Percentiles rank a stretch among this genome's conserved stretches.
Conservation (phyloP, 352 stramenopile species). For the Phytophthora citrophthora region DNA sequence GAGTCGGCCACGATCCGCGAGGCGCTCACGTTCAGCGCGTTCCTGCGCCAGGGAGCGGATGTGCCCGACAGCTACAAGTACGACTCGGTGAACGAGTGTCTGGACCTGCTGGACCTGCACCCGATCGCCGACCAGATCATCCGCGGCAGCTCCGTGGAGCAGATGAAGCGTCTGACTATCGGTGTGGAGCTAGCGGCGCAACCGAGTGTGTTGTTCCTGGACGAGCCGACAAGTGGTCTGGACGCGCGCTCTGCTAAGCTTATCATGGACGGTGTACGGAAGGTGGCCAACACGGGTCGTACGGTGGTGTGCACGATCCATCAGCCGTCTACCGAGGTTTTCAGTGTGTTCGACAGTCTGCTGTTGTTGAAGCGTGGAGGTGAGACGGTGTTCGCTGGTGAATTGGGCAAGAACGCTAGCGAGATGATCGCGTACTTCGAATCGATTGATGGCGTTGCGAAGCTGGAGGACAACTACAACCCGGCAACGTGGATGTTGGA, state of each 20-base stretch:
- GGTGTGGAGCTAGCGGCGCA: constrained; percentile 29
- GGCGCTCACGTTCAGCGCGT: constrained; percentile 32
- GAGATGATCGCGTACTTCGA: constrained; percentile 42
- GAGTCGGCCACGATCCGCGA: constrained; percentile 89
- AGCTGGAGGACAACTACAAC: constrained; percentile 77
- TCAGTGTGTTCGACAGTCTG: constrained; percentile 45
- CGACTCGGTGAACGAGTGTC: constrained; percentile 31
- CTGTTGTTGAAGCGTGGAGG: constrained; percentile 42
- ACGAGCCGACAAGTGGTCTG: constrained; percentile 90
- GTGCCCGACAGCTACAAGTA: constrained; percentile 42
- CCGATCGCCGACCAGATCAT: constrained; percentile 48
- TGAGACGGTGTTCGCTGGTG: constrained; percentile 57
- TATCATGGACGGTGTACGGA: constrained; percentile 87
- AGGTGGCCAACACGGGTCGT: constrained; percentile 74
- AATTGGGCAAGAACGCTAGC: constrained; percentile 46
- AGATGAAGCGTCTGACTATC: constrained; percentile 46
- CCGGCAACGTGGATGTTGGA: constrained; percentile 58
- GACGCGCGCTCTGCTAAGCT: constrained; percentile 88
- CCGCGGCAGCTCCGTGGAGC: constrained; percentile 30
- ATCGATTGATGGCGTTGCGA: constrained; percentile 38
- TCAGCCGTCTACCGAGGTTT: constrained; percentile 89
- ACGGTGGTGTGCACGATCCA: constrained; percentile 94
- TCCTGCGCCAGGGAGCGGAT: constrained; percentile 33
- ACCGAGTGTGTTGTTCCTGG: constrained; percentile 29
- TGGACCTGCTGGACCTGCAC: constrained; percentile 30